These are phyloP conservation scores for Erigeron philadelphicus DNA, from an alignment of 140 eudicot genomes.

Conservation along the genomic window DNA sequence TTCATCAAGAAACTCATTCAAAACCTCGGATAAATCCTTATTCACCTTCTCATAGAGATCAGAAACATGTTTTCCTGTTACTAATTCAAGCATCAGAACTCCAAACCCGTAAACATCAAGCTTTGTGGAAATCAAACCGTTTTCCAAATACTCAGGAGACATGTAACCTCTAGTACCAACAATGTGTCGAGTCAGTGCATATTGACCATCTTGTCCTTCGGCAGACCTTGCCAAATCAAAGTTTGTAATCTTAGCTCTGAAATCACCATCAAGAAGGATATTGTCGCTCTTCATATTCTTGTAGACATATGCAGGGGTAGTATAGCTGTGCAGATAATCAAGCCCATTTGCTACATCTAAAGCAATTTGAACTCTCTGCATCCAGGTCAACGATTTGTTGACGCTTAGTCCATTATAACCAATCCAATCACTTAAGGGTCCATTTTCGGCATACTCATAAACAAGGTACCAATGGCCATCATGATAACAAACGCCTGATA, in stretches of 20 bases:
- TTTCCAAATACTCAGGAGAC: constrained; percentile 92
- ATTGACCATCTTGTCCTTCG: constrained; percentile 60
- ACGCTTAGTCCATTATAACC: constrained; percentile 13
- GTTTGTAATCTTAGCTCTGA: constrained; percentile 73
- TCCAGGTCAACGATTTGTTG: constrained; percentile 51
- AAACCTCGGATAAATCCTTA: constrained; percentile 38
- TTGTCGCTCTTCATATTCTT: constrained; percentile 71
- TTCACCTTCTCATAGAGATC: constrained; percentile 40
- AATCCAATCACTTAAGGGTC: constrained; percentile 81
- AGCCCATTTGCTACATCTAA: constrained; percentile 85
- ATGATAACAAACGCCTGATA: constrained; percentile 66
- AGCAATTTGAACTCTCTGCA: constrained; percentile 62
- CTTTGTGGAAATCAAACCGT: constrained; percentile 81
- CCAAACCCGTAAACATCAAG: constrained; percentile 95
- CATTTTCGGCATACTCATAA: constrained; percentile 80
- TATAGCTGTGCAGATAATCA: constrained; percentile 72
- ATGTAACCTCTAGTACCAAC: constrained; percentile 89
- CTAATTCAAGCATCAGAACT: constrained; percentile 68
- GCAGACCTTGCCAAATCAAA: constrained; percentile 73
- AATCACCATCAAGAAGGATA: constrained; percentile 62
- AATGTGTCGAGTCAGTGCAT: constrained; percentile 74
- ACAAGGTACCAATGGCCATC: constrained; percentile 87
- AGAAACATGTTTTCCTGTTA: constrained; percentile 63
- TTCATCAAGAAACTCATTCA: constrained; percentile 43
- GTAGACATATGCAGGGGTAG: constrained; percentile 80